phyloP scores from a whole-genome alignment of 345 rosid species.

The Lumnitzera racemosa region DNA sequence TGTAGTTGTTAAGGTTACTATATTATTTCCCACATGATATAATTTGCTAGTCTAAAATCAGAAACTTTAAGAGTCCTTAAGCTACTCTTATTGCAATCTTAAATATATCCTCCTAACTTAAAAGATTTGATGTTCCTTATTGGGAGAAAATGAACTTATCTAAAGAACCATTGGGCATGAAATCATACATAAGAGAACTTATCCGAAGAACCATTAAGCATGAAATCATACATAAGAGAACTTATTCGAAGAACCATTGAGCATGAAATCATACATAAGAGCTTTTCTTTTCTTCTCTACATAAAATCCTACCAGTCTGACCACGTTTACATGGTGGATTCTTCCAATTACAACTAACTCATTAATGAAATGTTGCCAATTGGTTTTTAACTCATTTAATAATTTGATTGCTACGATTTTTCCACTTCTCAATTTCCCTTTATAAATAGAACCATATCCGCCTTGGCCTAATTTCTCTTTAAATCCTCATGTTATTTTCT shows the following conservation, averaged over 20 bases:
- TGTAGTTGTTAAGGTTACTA: constrained; percentile 4
- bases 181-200: not conserved
- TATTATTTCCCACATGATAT: not conserved
- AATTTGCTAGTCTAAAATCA: constrained; percentile 10
- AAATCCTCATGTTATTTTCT: too few species aligned
- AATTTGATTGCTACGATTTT: too few species aligned
- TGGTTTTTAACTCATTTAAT: too few species aligned
- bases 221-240: not conserved
- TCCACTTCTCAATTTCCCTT: too few species aligned
- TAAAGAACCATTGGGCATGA: constrained; percentile 16
- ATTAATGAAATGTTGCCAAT: too few species aligned
- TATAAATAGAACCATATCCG: too few species aligned
- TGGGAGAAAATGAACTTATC: constrained; percentile 8
- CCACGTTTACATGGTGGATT: too few species aligned
- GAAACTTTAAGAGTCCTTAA: constrained; percentile 10
- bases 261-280: constrained; percentile 1
- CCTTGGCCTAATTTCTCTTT: too few species aligned
- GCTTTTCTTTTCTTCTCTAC: too few species aligned
- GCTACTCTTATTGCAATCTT: constrained; percentile 9
- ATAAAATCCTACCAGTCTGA: too few species aligned
- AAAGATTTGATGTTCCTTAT: not conserved
- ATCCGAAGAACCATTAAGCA: too few species aligned
- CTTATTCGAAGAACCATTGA: constrained; percentile 15
- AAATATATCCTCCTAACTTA: constrained; percentile 9
- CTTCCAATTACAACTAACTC: too few species aligned